Evolutionary conservation across 257 asterid genomes (phyloP), one percentile per base, ranked within the genome.

Genomic region (Echites panduratus): DNA sequence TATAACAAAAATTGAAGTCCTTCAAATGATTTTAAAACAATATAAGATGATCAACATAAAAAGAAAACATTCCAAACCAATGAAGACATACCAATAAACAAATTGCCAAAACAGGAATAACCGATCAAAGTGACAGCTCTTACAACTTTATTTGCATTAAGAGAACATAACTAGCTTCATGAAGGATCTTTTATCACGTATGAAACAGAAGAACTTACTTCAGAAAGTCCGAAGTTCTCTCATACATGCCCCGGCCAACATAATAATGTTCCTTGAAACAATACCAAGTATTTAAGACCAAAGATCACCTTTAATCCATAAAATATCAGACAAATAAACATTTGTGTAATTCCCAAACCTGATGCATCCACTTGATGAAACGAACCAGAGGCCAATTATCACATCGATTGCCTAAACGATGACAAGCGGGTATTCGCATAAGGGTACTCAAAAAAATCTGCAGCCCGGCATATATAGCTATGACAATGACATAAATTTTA

Each of bases 241-340:
- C 99, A 62, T 88, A 91, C 99, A 95, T 88, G 86, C 98, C 99
- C 49, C 97, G 92, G 64, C 99, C 99, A 65, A 92, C 97, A 82
- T 88, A 95, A 85, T 91, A 90, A 77, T 95, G 98, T 80, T 95
- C 98, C 98, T 95, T 74, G 58, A 81, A 77, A 52, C n/a, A 72
- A 63, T 7, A 22, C 41, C 54, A 4, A 70, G 52, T 27, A 73
- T 71, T 66, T 76, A 64, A 49, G 74, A 68, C 14, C 48, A 72
- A 44, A 16, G 12, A 62, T 43, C 69, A 72, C 12, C 56, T 53
- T 29, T 66, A 68, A 74, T 26, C 24, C 57, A 57, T 53, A 48
- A 65, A 65, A 70, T 44, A 47, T 79, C 78, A 76, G 66, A 54
- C 38, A 35, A 52, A 19, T 2, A 35, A 65, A 27, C 59, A 66